A percentile compares a stretch with the other conserved stretches of the same genome.
Evolutionary conservation across 345 rosid species (phyloP).

Genomic region (Rhodomyrtus tomentosa): DNA sequence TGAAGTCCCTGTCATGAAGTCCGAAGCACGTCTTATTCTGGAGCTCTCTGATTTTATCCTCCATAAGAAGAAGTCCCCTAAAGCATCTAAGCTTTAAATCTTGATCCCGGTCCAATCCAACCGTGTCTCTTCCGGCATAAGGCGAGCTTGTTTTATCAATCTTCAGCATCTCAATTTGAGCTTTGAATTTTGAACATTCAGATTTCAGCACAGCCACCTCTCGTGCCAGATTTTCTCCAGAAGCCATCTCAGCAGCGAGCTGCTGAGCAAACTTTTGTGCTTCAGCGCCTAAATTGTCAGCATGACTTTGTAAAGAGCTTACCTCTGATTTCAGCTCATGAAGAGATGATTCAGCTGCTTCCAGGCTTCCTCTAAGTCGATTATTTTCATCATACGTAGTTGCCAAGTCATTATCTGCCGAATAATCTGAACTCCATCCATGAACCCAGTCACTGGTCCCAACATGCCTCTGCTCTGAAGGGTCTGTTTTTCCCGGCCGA

Average conservation of each 20-base stretch:
- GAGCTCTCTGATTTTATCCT: conserved; percentile 61
- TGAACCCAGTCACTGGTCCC: conserved; percentile 49
- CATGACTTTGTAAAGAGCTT: conserved; percentile 53
- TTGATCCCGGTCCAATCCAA: conserved; percentile 31
- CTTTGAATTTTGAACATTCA: conserved; percentile 70
- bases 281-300: conserved; percentile 61
- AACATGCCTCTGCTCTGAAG: conserved; percentile 27
- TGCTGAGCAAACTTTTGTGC: conserved; percentile 53
- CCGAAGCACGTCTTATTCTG: conserved; percentile 61
- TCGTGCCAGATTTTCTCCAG: conserved; percentile 61
- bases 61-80: conserved; percentile 56
- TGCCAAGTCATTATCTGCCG: conserved; percentile 52
- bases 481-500: conserved; percentile 40
- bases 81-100: conserved; percentile 46
- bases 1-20: conserved; percentile 50
- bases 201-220: conserved; percentile 73
- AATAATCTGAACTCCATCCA: conserved; percentile 68
- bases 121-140: conserved; percentile 12
- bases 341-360: conserved; percentile 68
- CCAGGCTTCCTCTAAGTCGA: conserved; percentile 72
- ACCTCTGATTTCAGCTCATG: conserved; percentile 66
- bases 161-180: conserved; percentile 43
- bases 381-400: conserved; percentile 58
- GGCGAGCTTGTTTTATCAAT: conserved; percentile 23
- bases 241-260: conserved; percentile 70